These are phyloP conservation scores for Fusarium sp. DNA, from an alignment of 2,329 filamentous ascomycete species.

Conservation along the genomic window DNA sequence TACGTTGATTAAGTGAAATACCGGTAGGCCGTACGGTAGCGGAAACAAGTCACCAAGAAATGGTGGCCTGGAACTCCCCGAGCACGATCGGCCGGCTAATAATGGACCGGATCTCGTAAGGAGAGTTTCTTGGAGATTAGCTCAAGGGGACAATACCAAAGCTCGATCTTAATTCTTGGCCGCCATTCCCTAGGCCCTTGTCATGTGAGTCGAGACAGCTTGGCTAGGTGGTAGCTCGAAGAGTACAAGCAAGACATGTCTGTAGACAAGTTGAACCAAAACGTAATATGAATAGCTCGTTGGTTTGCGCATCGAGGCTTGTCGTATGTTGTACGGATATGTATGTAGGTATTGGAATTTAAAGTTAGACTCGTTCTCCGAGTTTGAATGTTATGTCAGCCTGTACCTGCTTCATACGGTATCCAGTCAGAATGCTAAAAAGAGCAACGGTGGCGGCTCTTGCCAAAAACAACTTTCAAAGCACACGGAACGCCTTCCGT, in stretches of 20 bases:
- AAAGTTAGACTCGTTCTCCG: neutral
- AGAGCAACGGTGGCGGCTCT: neutral
- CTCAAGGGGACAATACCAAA: conserved; percentile 25
- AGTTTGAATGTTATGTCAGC: neutral
- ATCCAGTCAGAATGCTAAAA: neutral
- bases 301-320: neutral
- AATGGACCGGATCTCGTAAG: conserved; percentile 15
- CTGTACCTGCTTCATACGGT: neutral
- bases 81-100: conserved; percentile 29
- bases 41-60: neutral
- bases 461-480: neutral
- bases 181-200: conserved; percentile 40
- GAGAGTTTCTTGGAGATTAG: conserved; percentile 31
- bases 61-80: conserved; percentile 33
- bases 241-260: neutral
- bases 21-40: neutral
- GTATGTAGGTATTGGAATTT: neutral
- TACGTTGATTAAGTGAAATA: neutral
- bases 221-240: neutral
- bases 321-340: neutral
- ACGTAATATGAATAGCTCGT: neutral
- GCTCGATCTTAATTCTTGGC: conserved; percentile 6
- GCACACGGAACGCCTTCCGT: conserved; percentile 4
- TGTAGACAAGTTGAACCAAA: neutral
- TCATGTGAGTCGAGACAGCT: neutral